phyloP scores from a whole-genome alignment of 202 grass and related monocot genomes.

The Schoenoplectus tabernaemontani region DNA sequence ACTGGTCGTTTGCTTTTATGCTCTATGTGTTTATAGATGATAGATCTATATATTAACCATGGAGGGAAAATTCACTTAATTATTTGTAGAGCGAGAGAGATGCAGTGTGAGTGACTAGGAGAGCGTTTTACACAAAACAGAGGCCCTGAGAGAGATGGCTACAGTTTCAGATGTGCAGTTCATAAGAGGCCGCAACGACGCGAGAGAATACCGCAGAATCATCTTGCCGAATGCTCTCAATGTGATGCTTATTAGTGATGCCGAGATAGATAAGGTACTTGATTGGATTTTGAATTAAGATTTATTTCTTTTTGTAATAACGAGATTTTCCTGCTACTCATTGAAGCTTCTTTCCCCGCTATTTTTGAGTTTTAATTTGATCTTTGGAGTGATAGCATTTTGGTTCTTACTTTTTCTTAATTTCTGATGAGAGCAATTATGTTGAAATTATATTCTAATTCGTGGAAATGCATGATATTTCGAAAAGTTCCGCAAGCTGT shows the following conservation, averaged over 20 bases:
- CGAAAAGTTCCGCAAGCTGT: not conserved
- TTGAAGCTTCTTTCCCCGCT: no score
- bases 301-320: not conserved
- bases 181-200: slow-evolving; percentile 76
- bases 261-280: slow-evolving; percentile 77
- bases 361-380: no score
- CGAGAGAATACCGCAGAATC: slow-evolving; percentile 72
- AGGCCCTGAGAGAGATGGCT: not conserved
- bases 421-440: not conserved
- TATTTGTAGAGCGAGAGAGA: not conserved
- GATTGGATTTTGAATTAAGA: not conserved
- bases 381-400: not conserved
- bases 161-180: slow-evolving; percentile 57
- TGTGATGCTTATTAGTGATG: slow-evolving; percentile 71
- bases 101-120: not conserved
- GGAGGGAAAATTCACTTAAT: not conserved
- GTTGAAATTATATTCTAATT: not conserved
- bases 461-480: not conserved
- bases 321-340: no score
- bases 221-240: slow-evolving; percentile 70
- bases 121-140: not conserved
- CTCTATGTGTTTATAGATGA: not conserved
- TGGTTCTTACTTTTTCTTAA: not conserved
- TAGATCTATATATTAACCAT: not conserved
- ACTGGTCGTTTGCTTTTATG: not conserved